Percentiles rank a stretch among this genome's conserved stretches.
phyloP scores from a whole-genome alignment of 495 filamentous ascomycete species.

The Aspergillus steynii region DNA sequence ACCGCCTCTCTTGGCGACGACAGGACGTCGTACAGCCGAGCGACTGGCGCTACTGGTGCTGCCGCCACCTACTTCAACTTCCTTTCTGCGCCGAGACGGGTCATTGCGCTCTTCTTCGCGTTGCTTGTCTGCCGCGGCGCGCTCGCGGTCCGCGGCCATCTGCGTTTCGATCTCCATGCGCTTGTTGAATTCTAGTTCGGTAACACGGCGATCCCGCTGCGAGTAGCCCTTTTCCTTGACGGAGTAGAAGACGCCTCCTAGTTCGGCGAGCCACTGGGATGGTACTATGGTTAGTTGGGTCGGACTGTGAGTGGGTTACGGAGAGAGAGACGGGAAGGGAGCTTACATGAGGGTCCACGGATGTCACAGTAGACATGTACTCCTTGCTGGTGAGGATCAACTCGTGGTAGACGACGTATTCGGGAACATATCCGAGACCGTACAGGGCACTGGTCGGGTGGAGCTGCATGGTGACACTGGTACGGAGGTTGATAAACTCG shows the following conservation, averaged over 20 bases:
- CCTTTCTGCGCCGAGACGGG: conserved; percentile 33
- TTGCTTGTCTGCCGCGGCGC: conserved; percentile 58
- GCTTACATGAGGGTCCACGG: conserved; percentile 84
- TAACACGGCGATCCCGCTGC: conserved; percentile 81
- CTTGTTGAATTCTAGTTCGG: conserved; percentile 90
- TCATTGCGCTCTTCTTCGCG: conserved; percentile 44
- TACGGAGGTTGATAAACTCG: conserved; percentile 95
- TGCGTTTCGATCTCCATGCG: conserved; percentile 95
- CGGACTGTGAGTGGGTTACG: not conserved
- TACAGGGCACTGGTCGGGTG: conserved; percentile 94
- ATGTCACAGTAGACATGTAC: conserved; percentile 97
- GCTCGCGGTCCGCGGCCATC: conserved; percentile 85
- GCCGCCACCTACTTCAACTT: conserved; percentile 36
- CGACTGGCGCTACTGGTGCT: not conserved
- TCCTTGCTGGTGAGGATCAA: conserved; percentile 95
- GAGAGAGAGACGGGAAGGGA: not conserved
- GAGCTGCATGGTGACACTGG: conserved; percentile 87
- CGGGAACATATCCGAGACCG: conserved; percentile 88
- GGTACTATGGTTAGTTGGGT: not conserved
- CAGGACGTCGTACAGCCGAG: conserved; percentile 41
- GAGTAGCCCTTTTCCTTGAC: conserved; percentile 98
- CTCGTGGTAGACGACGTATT: conserved; percentile 98
- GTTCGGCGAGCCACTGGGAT: conserved; percentile 83
- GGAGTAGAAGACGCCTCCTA: conserved; percentile 98
- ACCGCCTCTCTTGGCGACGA: conserved; percentile 41